Evolutionary conservation across 352 stramenopile genomes (phyloP).

Genomic region (Globisporangium echinulatum): DNA sequence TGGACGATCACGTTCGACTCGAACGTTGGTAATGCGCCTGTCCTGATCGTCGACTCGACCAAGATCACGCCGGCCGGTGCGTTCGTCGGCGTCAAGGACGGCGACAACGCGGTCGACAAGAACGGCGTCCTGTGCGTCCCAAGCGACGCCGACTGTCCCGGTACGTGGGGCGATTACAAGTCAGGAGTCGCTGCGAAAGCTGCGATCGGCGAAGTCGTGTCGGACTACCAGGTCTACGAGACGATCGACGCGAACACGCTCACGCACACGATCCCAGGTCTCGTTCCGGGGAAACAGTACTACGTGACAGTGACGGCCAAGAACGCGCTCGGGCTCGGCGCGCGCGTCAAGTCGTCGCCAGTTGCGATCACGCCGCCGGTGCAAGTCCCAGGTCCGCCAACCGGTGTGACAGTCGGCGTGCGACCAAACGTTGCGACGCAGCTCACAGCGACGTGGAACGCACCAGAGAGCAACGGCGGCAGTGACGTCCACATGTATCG

Average conservation of each 20-base stretch:
- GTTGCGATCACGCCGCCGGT: conserved; percentile 48
- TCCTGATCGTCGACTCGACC: conserved; percentile 43
- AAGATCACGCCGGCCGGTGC: conserved; percentile 41
- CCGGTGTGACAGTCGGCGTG: conserved; percentile 61
- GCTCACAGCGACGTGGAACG: conserved; percentile 43
- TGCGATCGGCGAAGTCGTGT: conserved; percentile 41
- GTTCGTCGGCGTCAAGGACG: conserved; percentile 62
- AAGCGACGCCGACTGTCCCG: conserved; percentile 33
- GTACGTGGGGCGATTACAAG: conserved; percentile 34
- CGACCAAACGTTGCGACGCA: conserved; percentile 73
- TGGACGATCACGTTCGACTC: conserved; percentile 83
- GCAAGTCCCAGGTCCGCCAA: conserved; percentile 71
- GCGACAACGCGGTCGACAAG: conserved; percentile 63
- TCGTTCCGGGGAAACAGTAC: conserved; percentile 75
- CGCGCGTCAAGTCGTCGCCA: conserved; percentile 33
- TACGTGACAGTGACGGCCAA: conserved; percentile 85
- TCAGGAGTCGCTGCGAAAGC: conserved; percentile 29
- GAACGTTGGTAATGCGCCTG: conserved; percentile 48
- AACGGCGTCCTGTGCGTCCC: conserved; percentile 37
- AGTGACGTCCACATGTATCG: conserved; percentile 64
- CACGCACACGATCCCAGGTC: conserved; percentile 59
- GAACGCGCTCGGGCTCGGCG: conserved; percentile 69
- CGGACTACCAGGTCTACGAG: conserved; percentile 67
- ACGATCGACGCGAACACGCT: conserved; percentile 47
- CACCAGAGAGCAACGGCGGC: conserved; percentile 49